Base-by-base conservation (phyloP, 257 asterid genomes). In the Parsonsia alboflavescens region DNA sequence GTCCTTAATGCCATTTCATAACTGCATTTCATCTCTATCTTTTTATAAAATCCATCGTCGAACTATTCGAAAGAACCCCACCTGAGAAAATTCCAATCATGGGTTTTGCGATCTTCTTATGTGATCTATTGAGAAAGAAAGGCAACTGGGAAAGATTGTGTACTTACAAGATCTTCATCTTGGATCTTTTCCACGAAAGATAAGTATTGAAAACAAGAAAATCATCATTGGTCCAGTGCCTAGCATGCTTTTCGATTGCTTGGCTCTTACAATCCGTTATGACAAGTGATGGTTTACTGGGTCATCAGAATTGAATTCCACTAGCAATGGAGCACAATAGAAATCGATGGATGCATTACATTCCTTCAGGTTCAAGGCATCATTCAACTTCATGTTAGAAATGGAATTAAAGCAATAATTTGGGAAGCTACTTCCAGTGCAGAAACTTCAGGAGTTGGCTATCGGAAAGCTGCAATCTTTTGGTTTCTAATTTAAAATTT, bases 261-360 rank as follows among this genome's bases (percentile, higher is more conserved):
- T 86, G 89, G 89, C 90, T 83, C 95, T 83, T 22, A 89, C 93
- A 36, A 89, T 89, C 0, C 98, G 89, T 1, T 91, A 92, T 0
- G 91, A 90, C 12, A 93, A 56, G 8, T 93, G 93, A 71, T 93
- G 98, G 82, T 75, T 80, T 5, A 79, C 82, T 2, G 98, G 98
- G 41, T 93, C 89, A 22, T 93, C 98, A 0, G 96, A 93, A 73
- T 93, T 93, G 26, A 97, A 93, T 82, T 93, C 98, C 42, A 91
- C 95, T 65, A 93, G 77, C 87, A 93, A 75, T 16, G 98, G 98
- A 0, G 93, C 91, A 97, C 98, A 93, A 63, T 93, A 93, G 36
- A 91, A 93, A 59, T 91, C 96, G 24, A 93, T 84, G 73, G 85
- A 82, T 6, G 92, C 96, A 85, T 93, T 91, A 84, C 85, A 89